These are phyloP conservation scores for Dipodascopsis uninucleata DNA, from an alignment of 805 yeast genomes.

Conservation along the genomic window DNA sequence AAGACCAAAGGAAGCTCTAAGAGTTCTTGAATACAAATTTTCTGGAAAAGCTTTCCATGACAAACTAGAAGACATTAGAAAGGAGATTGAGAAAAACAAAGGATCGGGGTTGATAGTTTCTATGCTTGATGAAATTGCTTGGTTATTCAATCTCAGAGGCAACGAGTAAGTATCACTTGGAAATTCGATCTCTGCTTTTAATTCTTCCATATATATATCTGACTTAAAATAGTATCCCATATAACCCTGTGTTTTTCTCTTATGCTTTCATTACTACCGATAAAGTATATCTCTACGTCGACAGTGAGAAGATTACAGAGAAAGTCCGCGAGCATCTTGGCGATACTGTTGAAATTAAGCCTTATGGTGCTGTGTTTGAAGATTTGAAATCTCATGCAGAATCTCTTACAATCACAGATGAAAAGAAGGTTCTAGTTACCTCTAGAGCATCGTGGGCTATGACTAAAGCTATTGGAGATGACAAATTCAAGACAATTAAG, in stretches of 20 bases:
- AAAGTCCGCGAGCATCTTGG: slow-evolving; percentile 43
- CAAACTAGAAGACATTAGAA: slow-evolving; percentile 50
- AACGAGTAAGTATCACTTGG: slow-evolving; percentile 51
- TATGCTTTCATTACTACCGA: slow-evolving; percentile 49
- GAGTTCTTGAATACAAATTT: slow-evolving; percentile 49
- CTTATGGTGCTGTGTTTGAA: slow-evolving; percentile 28
- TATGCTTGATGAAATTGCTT: slow-evolving; percentile 86
- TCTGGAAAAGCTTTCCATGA: slow-evolving; percentile 61
- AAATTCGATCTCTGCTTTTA: background rate
- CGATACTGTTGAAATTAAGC: slow-evolving; percentile 46
- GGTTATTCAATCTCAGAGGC: slow-evolving; percentile 84
- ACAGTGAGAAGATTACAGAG: slow-evolving; percentile 43
- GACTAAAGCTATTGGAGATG: slow-evolving; percentile 47
- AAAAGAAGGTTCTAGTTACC: slow-evolving; percentile 49
- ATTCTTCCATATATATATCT: background rate
- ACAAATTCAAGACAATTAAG: slow-evolving; percentile 41
- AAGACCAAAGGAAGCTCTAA: slow-evolving; percentile 50
- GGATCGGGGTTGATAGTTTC: slow-evolving; percentile 53
- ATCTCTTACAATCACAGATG: slow-evolving; percentile 28
- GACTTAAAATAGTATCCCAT: slow-evolving; percentile 47
- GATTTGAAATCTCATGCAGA: slow-evolving; percentile 12
- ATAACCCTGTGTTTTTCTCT: slow-evolving; percentile 81
- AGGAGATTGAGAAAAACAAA: slow-evolving; percentile 31
- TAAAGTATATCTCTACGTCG: slow-evolving; percentile 51
- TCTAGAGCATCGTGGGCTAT: slow-evolving; percentile 66